A percentile compares a stretch with the other conserved stretches of the same genome.
These are phyloP conservation scores for Canavalia ensiformis DNA, from an alignment of 306 rosid genomes.

Conservation along the genomic window DNA sequence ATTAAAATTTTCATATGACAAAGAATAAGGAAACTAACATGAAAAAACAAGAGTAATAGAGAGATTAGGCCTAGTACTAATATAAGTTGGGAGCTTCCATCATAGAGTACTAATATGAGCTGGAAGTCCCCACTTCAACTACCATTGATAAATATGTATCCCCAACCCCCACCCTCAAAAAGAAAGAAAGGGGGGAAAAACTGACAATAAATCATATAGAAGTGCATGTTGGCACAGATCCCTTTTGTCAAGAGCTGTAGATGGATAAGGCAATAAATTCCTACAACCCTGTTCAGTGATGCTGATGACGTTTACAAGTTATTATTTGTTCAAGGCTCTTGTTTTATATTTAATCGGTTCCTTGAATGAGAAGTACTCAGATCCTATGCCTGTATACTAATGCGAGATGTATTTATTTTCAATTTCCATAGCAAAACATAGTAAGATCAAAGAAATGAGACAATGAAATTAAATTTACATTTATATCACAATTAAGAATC, in stretches of 20 bases:
- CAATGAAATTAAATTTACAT: slow-evolving; percentile 40
- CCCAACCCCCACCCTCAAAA: neutral
- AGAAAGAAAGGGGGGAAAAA: neutral
- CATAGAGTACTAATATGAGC: slow-evolving; percentile 23
- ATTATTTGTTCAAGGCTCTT: slow-evolving; percentile 6
- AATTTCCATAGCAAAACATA: slow-evolving; percentile 21
- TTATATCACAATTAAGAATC: slow-evolving; percentile 47
- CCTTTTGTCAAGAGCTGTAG: neutral
- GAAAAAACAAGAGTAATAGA: neutral
- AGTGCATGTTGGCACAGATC: neutral
- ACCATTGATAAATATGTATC: slow-evolving; percentile 23
- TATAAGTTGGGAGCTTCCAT: slow-evolving; percentile 4
- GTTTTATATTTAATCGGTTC: slow-evolving; percentile 10
- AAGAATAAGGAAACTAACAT: slow-evolving; percentile 14
- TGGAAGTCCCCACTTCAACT: slow-evolving; percentile 48
- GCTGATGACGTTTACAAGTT: neutral
- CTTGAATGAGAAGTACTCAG: neutral
- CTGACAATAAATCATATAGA: slow-evolving; percentile 13
- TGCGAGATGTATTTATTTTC: slow-evolving; percentile 2
- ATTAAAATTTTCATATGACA: slow-evolving; percentile 19
- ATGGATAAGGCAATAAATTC: neutral
- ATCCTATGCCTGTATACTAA: neutral
- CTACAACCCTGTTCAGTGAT: neutral
- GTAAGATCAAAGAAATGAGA: slow-evolving; percentile 23
- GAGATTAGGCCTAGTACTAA: slow-evolving; percentile 8